These are phyloP conservation scores for Ceratocystis albifundus DNA, from an alignment of 2,329 filamentous ascomycete species.

Conservation along the genomic window DNA sequence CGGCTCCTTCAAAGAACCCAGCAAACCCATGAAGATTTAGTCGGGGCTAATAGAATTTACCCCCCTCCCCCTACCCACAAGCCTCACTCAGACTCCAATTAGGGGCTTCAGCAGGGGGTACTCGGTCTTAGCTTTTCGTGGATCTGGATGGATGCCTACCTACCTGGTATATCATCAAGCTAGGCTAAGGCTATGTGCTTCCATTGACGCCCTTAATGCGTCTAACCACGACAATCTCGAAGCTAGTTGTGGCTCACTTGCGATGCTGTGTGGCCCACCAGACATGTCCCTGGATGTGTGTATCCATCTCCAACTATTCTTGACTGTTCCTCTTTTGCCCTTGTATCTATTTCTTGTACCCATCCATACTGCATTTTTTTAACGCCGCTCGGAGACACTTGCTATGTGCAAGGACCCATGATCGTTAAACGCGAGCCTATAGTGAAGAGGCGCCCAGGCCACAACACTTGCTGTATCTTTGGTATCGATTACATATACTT, in stretches of 20 bases:
- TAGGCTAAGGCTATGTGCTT: too few relatives aligned
- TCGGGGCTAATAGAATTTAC: too few relatives aligned
- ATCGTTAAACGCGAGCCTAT: slow-evolving; percentile 64
- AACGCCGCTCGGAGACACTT: slow-evolving; percentile 19
- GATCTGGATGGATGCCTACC: too few relatives aligned
- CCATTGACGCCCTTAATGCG: too few relatives aligned
- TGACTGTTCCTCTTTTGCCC: not conserved
- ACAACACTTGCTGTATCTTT: slow-evolving; percentile 53
- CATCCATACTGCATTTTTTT: not conserved
- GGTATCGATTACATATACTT: slow-evolving; percentile 60
- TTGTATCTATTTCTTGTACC: too few relatives aligned
- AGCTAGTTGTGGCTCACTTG: too few relatives aligned
- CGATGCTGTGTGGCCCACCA: too few relatives aligned
- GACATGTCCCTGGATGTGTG: too few relatives aligned
- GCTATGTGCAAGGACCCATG: slow-evolving; percentile 57
- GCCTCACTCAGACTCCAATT: not conserved
- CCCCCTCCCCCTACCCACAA: too few relatives aligned
- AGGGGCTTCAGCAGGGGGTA: not conserved
- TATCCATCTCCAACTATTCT: not conserved
- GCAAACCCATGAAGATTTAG: too few relatives aligned
- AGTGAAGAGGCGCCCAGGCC: slow-evolving; percentile 64
- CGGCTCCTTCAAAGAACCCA: not conserved
- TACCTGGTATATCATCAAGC: too few relatives aligned
- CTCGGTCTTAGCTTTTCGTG: not conserved
- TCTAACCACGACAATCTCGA: too few relatives aligned